These are phyloP conservation scores for Gleditsia sinensis DNA, from an alignment of 306 rosid genomes.

Conservation along the genomic window DNA sequence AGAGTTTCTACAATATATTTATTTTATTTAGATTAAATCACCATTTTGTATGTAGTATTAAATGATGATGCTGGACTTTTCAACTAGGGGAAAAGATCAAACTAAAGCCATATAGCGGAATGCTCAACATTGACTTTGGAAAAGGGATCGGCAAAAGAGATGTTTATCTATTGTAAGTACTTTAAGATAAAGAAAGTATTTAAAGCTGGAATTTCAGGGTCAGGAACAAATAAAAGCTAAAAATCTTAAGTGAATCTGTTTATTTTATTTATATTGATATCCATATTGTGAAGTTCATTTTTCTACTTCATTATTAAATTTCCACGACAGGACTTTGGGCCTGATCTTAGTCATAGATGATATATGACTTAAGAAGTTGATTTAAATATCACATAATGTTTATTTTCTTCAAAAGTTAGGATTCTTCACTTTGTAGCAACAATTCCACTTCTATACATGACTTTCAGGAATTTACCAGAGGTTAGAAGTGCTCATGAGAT, in stretches of 20 bases:
- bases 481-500: conserved; percentile 84
- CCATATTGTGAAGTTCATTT: conserved; percentile 19
- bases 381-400: conserved; percentile 17
- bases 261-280: neutral
- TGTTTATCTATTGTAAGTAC: conserved; percentile 92
- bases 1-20: conserved; percentile 23
- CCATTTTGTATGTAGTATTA: conserved; percentile 43
- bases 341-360: conserved; percentile 22
- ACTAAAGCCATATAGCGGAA: conserved; percentile 94
- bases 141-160: conserved; percentile 93
- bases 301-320: conserved; percentile 22
- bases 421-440: neutral
- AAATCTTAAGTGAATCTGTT: neutral
- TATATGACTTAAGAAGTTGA: conserved; percentile 10
- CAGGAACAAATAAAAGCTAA: conserved; percentile 2
- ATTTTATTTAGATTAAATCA: conserved; percentile 33
- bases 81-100: conserved; percentile 80
- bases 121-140: conserved; percentile 93
- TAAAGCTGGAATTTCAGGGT: conserved; percentile 27
- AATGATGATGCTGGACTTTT: conserved; percentile 50
- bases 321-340: neutral
- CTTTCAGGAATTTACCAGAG: conserved; percentile 91
- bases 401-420: conserved; percentile 42
- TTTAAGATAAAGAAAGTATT: conserved; percentile 11
- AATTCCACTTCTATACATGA: conserved; percentile 36